A percentile compares a stretch with the other conserved stretches of the same genome.
Evolutionary conservation across 805 yeast genomes (phyloP).

Genomic region (Maudiozyma pseudohumilis): DNA sequence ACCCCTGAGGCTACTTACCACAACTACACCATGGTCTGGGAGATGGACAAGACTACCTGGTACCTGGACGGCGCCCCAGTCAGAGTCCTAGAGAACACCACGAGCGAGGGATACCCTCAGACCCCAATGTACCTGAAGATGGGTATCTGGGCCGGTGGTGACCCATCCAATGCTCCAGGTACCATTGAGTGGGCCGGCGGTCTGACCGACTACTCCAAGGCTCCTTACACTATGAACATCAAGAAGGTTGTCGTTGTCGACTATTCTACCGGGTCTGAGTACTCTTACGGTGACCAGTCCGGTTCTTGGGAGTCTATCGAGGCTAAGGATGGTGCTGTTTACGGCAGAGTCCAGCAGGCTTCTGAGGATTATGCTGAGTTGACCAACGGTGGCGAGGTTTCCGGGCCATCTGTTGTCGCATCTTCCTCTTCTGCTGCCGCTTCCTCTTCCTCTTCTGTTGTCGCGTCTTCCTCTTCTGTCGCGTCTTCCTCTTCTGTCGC

Average conservation of each 20-base stretch:
- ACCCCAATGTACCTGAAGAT: conserved; percentile 69
- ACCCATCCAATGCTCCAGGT: conserved; percentile 50
- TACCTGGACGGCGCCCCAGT: conserved; percentile 58
- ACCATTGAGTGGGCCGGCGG: conserved; percentile 85
- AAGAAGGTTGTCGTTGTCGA: conserved; percentile 53
- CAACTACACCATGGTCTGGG: conserved; percentile 83
- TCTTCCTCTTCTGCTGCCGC: conserved; percentile 8
- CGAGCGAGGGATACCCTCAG: conserved; percentile 74
- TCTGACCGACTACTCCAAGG: conserved; percentile 48
- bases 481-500: conserved; percentile 8
- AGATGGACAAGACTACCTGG: conserved; percentile 55
- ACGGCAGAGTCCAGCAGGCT: conserved; percentile 48
- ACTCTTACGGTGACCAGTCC: conserved; percentile 42
- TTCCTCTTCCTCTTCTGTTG: conserved; percentile 7
- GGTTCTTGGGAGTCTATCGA: conserved; percentile 54
- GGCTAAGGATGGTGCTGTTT: conserved; percentile 47
- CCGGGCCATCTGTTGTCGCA: conserved; percentile 9
- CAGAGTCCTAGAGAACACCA: conserved; percentile 47
- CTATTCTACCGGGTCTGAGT: conserved; percentile 55
- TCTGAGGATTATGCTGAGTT: conserved; percentile 31
- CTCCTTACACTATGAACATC: conserved; percentile 62
- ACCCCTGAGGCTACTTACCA: conserved; percentile 51
- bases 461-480: conserved; percentile 8
- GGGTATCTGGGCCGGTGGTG: conserved; percentile 83
- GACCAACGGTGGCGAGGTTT: conserved; percentile 17